Evolutionary conservation across 1,284 basidiomycete genomes (phyloP), one percentile per base, ranked within the genome.

Genomic region (Microbotryum violaceum): DNA sequence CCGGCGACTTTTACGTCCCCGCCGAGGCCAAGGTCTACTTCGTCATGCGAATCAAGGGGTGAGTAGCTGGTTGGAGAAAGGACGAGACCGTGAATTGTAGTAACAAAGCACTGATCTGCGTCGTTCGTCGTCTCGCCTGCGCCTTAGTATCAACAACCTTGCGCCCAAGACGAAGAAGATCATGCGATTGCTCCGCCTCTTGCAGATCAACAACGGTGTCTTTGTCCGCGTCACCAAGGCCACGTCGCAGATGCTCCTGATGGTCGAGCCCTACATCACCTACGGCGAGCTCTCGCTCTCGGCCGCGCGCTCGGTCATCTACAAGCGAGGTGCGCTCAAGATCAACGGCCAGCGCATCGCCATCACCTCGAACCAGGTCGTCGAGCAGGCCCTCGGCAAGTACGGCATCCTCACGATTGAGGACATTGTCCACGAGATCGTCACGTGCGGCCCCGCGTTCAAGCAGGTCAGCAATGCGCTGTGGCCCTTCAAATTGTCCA

Each of bases 141-240:
- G 7, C 25, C 25, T 31, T 66, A 92, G 94, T 96, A 92, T 99
- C 82, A 97, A 94, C 80, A 92, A 97, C 78, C 94, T 98, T 76
- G 91, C 94, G 64, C 94, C 94, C 68, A 98, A 98, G 81, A 96
- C 94, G 73, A 88, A 92, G 78, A 98, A 98, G 84, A 97, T 98
- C 77, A 81, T 98, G 75, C 94, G 98, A 78, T 87, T 99, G 69
- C 88, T 99, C 76, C 91, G 94, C 74, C 86, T 99, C 67, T 86
- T 97, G 71, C 96, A 98, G 79, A 98, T 99, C 83, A 98, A 98
- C 87, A 97, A 96, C 77, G 96, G 94, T 80, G 88, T 98, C 64
- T 98, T 99, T 75, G 85, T 99, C 77, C 93, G 93, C 79, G 91
- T 91, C 65, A 98, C 91, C 75, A 91, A 85, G 80, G 93, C 96